These are phyloP conservation scores for Thelephora aurantiotincta DNA, from an alignment of 768 basidiomycete genomes.

Conservation along the genomic window DNA sequence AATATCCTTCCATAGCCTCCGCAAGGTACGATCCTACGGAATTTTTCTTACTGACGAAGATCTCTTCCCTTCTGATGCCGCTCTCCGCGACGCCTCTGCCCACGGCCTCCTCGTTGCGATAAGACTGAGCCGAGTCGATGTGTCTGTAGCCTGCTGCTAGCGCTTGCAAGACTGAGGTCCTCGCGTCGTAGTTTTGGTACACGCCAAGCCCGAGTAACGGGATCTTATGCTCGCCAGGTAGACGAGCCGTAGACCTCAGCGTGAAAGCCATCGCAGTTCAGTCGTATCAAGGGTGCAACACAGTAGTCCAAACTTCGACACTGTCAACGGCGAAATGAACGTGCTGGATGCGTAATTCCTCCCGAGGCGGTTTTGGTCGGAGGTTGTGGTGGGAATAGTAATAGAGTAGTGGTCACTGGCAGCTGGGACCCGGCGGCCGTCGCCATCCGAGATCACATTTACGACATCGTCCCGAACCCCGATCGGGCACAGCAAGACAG, in stretches of 20 bases:
- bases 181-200: conserved; percentile 48
- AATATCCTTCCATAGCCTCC: not conserved
- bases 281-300: too few species aligned
- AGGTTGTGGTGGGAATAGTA: too few species aligned
- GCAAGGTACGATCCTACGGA: not conserved
- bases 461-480: too few species aligned
- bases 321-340: too few species aligned
- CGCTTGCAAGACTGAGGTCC: conserved; percentile 42
- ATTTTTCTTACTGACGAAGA: conserved; percentile 54
- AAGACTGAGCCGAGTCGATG: conserved; percentile 60
- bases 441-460: too few species aligned
- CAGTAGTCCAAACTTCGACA: too few species aligned
- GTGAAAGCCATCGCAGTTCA: not conserved
- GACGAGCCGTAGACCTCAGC: not conserved
- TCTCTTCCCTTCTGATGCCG: conserved; percentile 37
- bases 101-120: conserved; percentile 50
- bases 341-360: too few species aligned
- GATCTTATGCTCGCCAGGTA: conserved; percentile 31
- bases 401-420: too few species aligned
- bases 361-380: too few species aligned
- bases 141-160: conserved; percentile 65
- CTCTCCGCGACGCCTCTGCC: conserved; percentile 44
- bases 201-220: conserved; percentile 60
- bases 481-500: too few species aligned
- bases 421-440: too few species aligned